Evolutionary conservation across 768 basidiomycete genomes (phyloP), one percentile per base, ranked within the genome.

Genomic region (Lyophyllum shimeji): DNA sequence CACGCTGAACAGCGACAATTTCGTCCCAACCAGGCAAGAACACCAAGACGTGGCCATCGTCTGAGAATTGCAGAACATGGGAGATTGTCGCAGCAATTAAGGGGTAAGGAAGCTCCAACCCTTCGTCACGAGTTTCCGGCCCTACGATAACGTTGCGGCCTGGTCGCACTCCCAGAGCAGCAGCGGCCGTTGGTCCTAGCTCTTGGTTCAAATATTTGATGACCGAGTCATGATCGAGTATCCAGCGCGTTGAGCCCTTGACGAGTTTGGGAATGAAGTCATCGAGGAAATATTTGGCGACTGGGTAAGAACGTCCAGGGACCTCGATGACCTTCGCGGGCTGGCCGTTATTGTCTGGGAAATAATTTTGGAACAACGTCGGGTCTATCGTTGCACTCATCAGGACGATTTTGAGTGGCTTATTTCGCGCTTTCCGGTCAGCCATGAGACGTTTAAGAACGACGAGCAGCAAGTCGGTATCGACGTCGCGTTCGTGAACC

Each of bases 331-430:
- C 82, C 18, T 80, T 77, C 0, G 93, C 89, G 1, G 82, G 85
- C 13, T 73, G 66, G 20, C 84, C 85, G 0, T 71, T 58, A 17
- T 81, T 74, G 64, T 89, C 83, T 7, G 77, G 74, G 76, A 98
- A 98, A 74, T 98, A 98, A 11, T 80, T 74, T 66, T 90, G 87
- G 82, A 97, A 98, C 23, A 96, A 79, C 0, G 82, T 82, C 8
- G 95, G 90, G 63, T 97, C 92, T 66, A 98, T 93, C 43, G 95
- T 98, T 8, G 95, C 95, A 65, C 92, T 95, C 95, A 98, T 97
- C 53, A 98, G 81, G 42, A 97, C 73, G 60, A 98, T 78, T 70
- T 94, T 95, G 70, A 98, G 72, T 2, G 90, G 86, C 46, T 86
- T 82, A 11, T 82, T 80, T 59, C 82, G 81, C 6, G 82, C 75